Conservation (phyloP, 495 filamentous ascomycete species). For the Annulohypoxylon stygium region DNA sequence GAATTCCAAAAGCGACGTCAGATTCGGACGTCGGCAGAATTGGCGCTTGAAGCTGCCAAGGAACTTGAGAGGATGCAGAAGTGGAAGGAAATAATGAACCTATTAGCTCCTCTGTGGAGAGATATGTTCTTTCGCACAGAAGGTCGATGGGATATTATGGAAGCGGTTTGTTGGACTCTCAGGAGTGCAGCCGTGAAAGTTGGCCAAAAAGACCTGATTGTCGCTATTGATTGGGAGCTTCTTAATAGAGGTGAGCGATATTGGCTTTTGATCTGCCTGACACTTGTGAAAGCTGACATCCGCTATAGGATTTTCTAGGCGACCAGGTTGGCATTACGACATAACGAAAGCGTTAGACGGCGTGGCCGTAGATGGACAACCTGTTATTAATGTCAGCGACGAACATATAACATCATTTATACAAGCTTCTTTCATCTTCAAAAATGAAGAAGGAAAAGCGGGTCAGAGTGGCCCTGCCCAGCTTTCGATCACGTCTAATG, state of each 20-base stretch:
- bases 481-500: slow-evolving; percentile 76
- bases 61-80: slow-evolving; percentile 72
- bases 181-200: slow-evolving; percentile 76
- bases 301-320: slow-evolving; percentile 69
- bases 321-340: slow-evolving; percentile 76
- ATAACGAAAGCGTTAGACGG: slow-evolving; percentile 76
- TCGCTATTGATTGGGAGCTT: slow-evolving; percentile 89
- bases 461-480: slow-evolving; percentile 82
- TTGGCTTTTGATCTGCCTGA: slow-evolving; percentile 25
- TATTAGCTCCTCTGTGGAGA: slow-evolving; percentile 80
- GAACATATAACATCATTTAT: slow-evolving; percentile 80
- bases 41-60: slow-evolving; percentile 77
- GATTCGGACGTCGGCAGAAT: slow-evolving; percentile 72
- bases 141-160: slow-evolving; percentile 83
- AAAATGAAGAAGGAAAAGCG: slow-evolving; percentile 80
- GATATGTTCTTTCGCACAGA: slow-evolving; percentile 79
- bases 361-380: slow-evolving; percentile 68
- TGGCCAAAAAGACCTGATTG: slow-evolving; percentile 72
- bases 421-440: slow-evolving; percentile 79
- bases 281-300: slow-evolving; percentile 20
- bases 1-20: slow-evolving; percentile 77
- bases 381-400: slow-evolving; percentile 72
- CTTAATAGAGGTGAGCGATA: slow-evolving; percentile 70
- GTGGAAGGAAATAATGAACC: slow-evolving; percentile 74
- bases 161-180: slow-evolving; percentile 78